A percentile compares a stretch with the other conserved stretches of the same genome.
Conservation (phyloP, 768 basidiomycete genomes). For the Rhodotorula sphaerocarpa region DNA sequence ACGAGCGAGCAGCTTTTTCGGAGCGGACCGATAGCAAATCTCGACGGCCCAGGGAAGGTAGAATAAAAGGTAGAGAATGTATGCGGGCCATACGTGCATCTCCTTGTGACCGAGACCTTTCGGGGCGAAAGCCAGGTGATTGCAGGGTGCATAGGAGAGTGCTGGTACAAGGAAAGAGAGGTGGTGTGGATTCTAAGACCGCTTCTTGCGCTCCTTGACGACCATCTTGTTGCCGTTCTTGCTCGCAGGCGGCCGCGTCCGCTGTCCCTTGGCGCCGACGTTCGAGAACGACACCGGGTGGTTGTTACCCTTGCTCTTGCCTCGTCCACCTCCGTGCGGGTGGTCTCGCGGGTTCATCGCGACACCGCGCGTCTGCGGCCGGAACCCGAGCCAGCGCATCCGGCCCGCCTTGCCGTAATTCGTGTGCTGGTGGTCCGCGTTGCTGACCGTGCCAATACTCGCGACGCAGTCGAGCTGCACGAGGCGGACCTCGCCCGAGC, state of each 20-base stretch:
- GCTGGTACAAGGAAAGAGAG: neutral
- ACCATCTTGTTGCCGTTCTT: conserved; percentile 79
- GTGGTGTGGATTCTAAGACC: neutral
- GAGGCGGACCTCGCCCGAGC: conserved; percentile 86
- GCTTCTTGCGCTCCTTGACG: conserved; percentile 29
- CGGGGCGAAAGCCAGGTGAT: no score
- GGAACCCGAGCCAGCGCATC: neutral
- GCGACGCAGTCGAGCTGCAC: conserved; percentile 69
- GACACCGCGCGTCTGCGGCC: conserved; percentile 13
- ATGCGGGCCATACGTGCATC: no score
- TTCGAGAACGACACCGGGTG: conserved; percentile 51
- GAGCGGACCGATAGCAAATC: no score
- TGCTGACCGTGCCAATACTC: conserved; percentile 85
- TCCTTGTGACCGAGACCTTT: no score
- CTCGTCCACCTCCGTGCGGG: conserved; percentile 95
- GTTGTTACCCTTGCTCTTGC: conserved; percentile 93
- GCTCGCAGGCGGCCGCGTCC: conserved; percentile 65
- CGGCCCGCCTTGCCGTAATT: conserved; percentile 87
- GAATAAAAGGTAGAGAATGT: no score
- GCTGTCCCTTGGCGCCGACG: conserved; percentile 65
- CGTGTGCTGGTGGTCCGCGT: conserved; percentile 75
- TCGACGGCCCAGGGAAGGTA: no score
- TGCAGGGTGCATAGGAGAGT: no score
- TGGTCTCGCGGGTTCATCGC: conserved; percentile 41
- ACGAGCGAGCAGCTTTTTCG: no score